Percentiles rank a stretch among this genome's conserved stretches.
Conservation (phyloP, 352 stramenopile genomes). For the Phytophthora megakarya region DNA sequence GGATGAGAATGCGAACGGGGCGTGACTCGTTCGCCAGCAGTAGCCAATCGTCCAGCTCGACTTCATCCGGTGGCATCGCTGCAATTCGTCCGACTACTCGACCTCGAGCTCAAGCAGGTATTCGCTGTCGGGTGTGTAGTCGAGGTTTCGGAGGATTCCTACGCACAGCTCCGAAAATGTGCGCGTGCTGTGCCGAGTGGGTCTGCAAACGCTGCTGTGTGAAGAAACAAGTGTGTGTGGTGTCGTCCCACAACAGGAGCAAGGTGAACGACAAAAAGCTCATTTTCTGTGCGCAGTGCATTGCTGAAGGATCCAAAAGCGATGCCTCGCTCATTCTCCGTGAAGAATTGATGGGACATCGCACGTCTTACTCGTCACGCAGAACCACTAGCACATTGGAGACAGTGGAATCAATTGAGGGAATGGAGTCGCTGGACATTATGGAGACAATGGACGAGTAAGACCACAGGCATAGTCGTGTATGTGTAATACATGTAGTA, state of each 20-base stretch:
- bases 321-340: slow-evolving; percentile 39
- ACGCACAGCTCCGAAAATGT: slow-evolving; percentile 27
- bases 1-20: slow-evolving; percentile 42
- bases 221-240: slow-evolving; percentile 45
- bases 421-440: slow-evolving; percentile 8
- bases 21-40: slow-evolving; percentile 48
- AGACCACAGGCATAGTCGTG: neutral
- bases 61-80: slow-evolving; percentile 26
- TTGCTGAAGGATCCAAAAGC: slow-evolving; percentile 40
- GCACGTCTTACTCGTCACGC: slow-evolving; percentile 37
- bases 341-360: slow-evolving; percentile 36
- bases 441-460: slow-evolving; percentile 12
- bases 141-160: slow-evolving; percentile 41
- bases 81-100: slow-evolving; percentile 12
- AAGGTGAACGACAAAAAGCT: slow-evolving; percentile 50
- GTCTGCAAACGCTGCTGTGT: slow-evolving; percentile 49
- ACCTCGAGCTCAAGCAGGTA: slow-evolving; percentile 17
- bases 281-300: slow-evolving; percentile 46
- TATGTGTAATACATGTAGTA: no score
- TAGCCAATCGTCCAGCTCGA: slow-evolving; percentile 39
- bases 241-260: slow-evolving; percentile 40
- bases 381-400: slow-evolving; percentile 28
- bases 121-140: slow-evolving; percentile 36
- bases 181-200: slow-evolving; percentile 36
- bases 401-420: no score